Evolutionary conservation across 1,139 yeast genomes (phyloP).

Genomic region (Candida sanyaensis): DNA sequence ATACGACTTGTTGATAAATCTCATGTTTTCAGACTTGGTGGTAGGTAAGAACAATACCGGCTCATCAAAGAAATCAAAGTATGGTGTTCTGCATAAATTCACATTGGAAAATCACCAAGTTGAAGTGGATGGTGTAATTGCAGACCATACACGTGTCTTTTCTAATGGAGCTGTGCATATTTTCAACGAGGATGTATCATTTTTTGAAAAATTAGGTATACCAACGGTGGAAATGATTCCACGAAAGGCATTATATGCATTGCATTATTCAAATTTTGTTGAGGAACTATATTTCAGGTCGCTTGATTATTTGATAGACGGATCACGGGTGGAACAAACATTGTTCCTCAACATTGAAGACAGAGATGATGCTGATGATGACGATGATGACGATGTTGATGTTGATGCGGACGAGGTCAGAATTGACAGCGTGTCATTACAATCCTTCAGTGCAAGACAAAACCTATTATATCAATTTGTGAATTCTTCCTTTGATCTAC

Average conservation of each 20-base stretch:
- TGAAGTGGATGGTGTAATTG: conserved; percentile 15
- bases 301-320: conserved; percentile 59
- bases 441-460: conserved; percentile 36
- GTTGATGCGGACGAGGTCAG: not conserved
- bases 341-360: conserved; percentile 52
- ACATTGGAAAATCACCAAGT: conserved; percentile 5
- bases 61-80: conserved; percentile 9
- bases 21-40: conserved; percentile 29
- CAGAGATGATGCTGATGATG: conserved; percentile 41
- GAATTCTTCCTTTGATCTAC: conserved; percentile 38
- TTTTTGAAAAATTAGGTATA: conserved; percentile 32
- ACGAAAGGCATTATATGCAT: conserved; percentile 69
- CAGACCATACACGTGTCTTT: conserved; percentile 45
- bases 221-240: conserved; percentile 55
- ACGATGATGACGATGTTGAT: conserved; percentile 5
- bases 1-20: conserved; percentile 23
- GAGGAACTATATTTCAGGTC: conserved; percentile 67
- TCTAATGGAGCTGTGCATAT: conserved; percentile 67
- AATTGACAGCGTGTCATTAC: conserved; percentile 2
- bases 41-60: conserved; percentile 36
- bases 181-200: conserved; percentile 35
- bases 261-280: conserved; percentile 68
- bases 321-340: conserved; percentile 52
- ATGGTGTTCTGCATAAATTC: conserved; percentile 9
- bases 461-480: conserved; percentile 67